Conservation (phyloP, 208 protist genomes). For the Balamuthia mandrillaris region DNA sequence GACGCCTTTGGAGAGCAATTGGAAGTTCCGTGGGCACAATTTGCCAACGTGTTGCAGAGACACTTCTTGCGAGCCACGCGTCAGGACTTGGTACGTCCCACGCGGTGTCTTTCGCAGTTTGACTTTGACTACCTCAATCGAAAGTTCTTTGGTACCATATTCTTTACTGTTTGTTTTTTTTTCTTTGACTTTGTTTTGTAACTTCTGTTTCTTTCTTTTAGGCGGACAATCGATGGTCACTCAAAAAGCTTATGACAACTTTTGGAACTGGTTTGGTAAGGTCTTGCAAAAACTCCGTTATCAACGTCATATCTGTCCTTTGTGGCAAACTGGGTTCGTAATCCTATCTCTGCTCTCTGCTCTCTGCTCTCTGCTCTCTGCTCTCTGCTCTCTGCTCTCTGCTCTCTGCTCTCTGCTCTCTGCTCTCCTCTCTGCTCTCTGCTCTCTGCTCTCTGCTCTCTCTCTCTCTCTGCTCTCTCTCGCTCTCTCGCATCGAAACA, state of each 20-base stretch:
- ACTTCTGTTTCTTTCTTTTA: background rate
- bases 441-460: too few species aligned
- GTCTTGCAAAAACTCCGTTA: conserved; percentile 50
- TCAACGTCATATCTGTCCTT: conserved; percentile 45
- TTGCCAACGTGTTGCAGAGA: conserved; percentile 53
- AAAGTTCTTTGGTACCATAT: conserved; percentile 40
- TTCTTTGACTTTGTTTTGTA: too few species aligned
- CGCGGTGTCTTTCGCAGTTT: conserved; percentile 27
- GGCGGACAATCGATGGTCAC: background rate
- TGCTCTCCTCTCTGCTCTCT: too few species aligned
- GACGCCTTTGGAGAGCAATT: conserved; percentile 55
- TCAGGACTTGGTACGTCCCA: conserved; percentile 48
- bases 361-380: too few species aligned
- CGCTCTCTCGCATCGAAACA: too few species aligned
- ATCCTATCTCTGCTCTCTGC: too few species aligned
- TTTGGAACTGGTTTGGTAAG: conserved; percentile 60
- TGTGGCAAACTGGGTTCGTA: conserved; percentile 54
- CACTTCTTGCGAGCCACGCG: conserved; percentile 57
- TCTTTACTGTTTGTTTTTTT: background rate
- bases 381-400: too few species aligned
- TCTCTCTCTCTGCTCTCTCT: too few species aligned
- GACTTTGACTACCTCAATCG: conserved; percentile 56
- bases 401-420: too few species aligned
- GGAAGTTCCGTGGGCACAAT: conserved; percentile 55
- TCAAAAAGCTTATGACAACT: conserved; percentile 52